Base-by-base conservation (phyloP, 495 filamentous ascomycete genomes). In the Rhypophila decipiens region DNA sequence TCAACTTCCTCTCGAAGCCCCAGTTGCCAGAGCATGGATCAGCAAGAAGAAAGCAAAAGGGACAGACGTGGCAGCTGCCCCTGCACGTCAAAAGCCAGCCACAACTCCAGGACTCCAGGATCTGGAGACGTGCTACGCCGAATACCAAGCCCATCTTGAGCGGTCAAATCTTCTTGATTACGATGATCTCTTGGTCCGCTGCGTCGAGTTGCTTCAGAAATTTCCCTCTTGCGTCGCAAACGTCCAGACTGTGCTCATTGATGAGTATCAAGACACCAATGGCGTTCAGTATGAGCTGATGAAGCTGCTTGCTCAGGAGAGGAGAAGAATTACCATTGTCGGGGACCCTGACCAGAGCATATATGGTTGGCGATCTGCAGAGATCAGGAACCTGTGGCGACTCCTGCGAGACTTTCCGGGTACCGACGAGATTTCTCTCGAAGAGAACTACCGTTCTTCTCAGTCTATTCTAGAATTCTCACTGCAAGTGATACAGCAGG, bases 201-300 rank as follows among this genome's bases (percentile, higher is more conserved):
- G 93, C 50, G 83, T 82, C 4, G 82, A 95, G 24, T 78, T 99
- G 9, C 78, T 99, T 13, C 76, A 78, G 39, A 68, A 76, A 41
- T 77, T 86, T 50, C 91, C 89, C 1, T 70, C 82, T n/a, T 97
- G 90, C 57, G 90, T 96, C 2, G 83, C 83, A 3, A 96, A 95
- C 60, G 80, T 99, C 15, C 83, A 96, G 60, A 83, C 87, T 0
- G 89, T 99, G 1, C 70, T 99, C 35, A 93, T 99, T 52, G 94
- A 99, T 57, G 94, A 99, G 57, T 99, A 95, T 52, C 94, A 99
- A 61, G 94, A 99, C 60, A 99, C 94, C 1, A 99, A 99, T 53
- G 71, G 85, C 15, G 83, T 96, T 5, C 94, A 99, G 64, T 99
- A 94, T 55, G 88, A 97, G 42, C 67, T 99, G 39, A 96, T 96